phyloP scores from a whole-genome alignment of 495 filamentous ascomycete species.

The Talaromyces ruber region DNA sequence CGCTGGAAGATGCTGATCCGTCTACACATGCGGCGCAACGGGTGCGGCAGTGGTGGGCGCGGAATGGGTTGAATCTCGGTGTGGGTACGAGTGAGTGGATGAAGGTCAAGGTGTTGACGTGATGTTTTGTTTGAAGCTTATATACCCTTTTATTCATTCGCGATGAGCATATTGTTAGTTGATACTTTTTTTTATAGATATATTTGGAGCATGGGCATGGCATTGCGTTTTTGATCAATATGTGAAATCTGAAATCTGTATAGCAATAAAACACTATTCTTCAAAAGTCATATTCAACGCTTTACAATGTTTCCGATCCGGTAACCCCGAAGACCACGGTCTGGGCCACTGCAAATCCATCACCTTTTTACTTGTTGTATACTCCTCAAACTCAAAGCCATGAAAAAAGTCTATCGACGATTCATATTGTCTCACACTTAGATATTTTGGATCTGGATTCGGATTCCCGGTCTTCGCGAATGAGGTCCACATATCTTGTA shows the following conservation, averaged over 20 bases:
- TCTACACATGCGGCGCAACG: conserved; percentile 51
- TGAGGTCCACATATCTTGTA: conserved; percentile 5
- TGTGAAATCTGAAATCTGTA: neutral
- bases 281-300: neutral
- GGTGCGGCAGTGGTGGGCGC: conserved; percentile 82
- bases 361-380: neutral
- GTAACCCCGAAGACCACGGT: neutral
- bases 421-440: neutral
- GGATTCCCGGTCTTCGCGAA: conserved; percentile 4
- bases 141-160: conserved; percentile 1
- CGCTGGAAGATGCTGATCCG: conserved; percentile 74
- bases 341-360: conserved; percentile 4
- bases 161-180: neutral
- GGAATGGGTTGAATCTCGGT: conserved; percentile 78
- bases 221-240: neutral
- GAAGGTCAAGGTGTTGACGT: conserved; percentile 58
- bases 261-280: neutral
- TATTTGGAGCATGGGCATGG: neutral
- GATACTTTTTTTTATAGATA: neutral
- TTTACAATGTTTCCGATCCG: conserved; percentile 1
- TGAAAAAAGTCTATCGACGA: neutral
- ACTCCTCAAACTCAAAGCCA: neutral
- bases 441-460: neutral
- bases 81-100: conserved; percentile 90
- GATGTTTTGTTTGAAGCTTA: conserved; percentile 3